These are phyloP conservation scores for Aethionema arabicum DNA, from an alignment of 345 rosid genomes.

Conservation along the genomic window DNA sequence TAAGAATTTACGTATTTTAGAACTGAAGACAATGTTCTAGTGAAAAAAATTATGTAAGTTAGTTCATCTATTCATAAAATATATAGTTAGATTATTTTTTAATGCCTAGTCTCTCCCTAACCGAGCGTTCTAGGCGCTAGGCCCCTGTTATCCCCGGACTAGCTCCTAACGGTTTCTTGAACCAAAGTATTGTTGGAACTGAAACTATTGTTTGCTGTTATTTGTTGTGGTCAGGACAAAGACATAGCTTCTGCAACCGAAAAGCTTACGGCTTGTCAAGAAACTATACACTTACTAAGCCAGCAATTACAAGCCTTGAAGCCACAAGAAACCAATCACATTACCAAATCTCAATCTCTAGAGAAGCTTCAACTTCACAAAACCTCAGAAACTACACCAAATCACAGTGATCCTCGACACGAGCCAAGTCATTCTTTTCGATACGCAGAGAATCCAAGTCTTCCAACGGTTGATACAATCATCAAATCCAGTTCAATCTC, in stretches of 20 bases:
- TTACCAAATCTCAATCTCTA: conserved; percentile 25
- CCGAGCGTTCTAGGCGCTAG: too few species aligned
- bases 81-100: too few species aligned
- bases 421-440: conserved; percentile 37
- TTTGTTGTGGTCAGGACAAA: conserved; percentile 49
- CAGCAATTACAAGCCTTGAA: conserved; percentile 60
- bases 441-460: conserved; percentile 21
- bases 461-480: conserved; percentile 38
- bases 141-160: too few species aligned
- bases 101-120: too few species aligned
- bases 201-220: too few species aligned
- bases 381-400: conserved; percentile 30
- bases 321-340: conserved; percentile 38
- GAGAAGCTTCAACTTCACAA: conserved; percentile 28
- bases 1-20: too few species aligned
- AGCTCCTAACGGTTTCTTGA: too few species aligned
- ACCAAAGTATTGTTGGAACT: too few species aligned
- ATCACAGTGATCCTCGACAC: too few species aligned
- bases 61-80: too few species aligned
- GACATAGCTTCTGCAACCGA: conserved; percentile 59
- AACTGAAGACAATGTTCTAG: too few species aligned
- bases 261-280: conserved; percentile 80
- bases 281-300: conserved; percentile 66
- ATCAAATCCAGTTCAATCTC: conserved; percentile 51
- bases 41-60: too few species aligned